Base-by-base conservation (phyloP, 495 filamentous ascomycete genomes). In the Cryomyces minteri region DNA sequence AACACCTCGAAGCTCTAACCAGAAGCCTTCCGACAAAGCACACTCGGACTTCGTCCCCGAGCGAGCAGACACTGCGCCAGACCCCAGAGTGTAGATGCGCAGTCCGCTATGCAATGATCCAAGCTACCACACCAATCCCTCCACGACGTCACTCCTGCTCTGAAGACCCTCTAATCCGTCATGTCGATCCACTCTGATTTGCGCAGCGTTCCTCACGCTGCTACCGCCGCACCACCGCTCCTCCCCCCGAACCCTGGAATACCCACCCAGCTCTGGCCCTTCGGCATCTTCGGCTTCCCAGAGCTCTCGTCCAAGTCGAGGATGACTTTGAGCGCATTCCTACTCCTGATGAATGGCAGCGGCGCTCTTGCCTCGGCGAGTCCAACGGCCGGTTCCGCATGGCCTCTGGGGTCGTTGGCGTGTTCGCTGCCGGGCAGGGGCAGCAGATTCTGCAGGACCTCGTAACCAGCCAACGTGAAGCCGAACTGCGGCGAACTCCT, bases 401-500 rank as follows among this genome's bases (percentile, higher is more conserved):
- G 55, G 18, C 70, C 69, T 36, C 55, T 56, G 18, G 67, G 64
- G 2, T 58, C 57, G 57, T 67, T 43, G 58, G 58, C 48, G 34
- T 69, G 61, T 31, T 67, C 68, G 28, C 69, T 58, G 6, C 82
- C 87, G 4, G 85, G 84, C 70, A 86, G 77, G 4, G 92, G 90
- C 37, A 98, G 64, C 44, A 75, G 37, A 44, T 74, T 82, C 68
- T 94, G 84, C 41, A 98, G 68, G 29, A 98, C 67, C 61, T 98
- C 90, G 60, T 96, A 98, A 6, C 80, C 80, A 4, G 90, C 90
- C 6, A 98, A 74, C 3, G 90, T 98, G 66, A 94, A 96, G 46
- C 90, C 90, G 64, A 98, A 98, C 57, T 98, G 90, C 18, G 90
- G 90, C 0, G 87, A 94, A 4, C 84, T 93, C 52, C 90, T 79